A percentile compares a stretch with the other conserved stretches of the same genome.
phyloP scores from a whole-genome alignment of 805 yeast species.

The Saccharomycopsis sp. region DNA sequence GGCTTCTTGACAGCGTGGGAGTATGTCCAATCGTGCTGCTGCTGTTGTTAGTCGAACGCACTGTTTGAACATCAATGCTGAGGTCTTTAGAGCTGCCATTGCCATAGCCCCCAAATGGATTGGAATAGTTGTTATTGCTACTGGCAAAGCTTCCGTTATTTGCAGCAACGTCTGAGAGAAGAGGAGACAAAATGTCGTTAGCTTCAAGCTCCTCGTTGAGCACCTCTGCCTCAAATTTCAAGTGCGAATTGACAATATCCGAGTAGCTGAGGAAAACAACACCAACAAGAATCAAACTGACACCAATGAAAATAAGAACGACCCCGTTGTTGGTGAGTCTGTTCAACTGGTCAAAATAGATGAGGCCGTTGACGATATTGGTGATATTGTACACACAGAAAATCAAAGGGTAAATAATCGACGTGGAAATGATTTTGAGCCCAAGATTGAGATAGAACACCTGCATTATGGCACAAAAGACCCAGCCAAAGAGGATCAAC shows the following conservation, averaged over 20 bases:
- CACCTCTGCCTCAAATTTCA: not conserved
- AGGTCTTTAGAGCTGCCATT: not conserved
- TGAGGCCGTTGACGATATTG: constrained; percentile 59
- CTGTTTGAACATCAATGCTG: not conserved
- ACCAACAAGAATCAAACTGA: constrained; percentile 42
- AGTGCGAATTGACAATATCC: constrained; percentile 25
- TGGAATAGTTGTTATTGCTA: not conserved
- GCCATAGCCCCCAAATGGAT: not conserved
- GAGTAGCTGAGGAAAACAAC: constrained; percentile 62
- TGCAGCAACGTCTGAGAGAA: not conserved
- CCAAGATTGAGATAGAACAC: constrained; percentile 71
- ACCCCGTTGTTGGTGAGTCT: constrained; percentile 31
- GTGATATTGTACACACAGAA: constrained; percentile 75
- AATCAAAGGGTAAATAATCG: constrained; percentile 75
- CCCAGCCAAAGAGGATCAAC: constrained; percentile 46
- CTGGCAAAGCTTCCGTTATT: not conserved
- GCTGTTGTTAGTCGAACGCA: not conserved
- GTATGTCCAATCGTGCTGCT: not conserved
- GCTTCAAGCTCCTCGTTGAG: constrained; percentile 1
- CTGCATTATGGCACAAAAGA: constrained; percentile 62
- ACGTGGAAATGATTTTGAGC: constrained; percentile 60
- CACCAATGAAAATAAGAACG: constrained; percentile 42
- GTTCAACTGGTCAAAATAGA: constrained; percentile 48
- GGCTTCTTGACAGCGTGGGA: not conserved
- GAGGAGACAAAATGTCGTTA: not conserved